Conservation (phyloP, 257 asterid genomes). For the Solanum habrochaites region DNA sequence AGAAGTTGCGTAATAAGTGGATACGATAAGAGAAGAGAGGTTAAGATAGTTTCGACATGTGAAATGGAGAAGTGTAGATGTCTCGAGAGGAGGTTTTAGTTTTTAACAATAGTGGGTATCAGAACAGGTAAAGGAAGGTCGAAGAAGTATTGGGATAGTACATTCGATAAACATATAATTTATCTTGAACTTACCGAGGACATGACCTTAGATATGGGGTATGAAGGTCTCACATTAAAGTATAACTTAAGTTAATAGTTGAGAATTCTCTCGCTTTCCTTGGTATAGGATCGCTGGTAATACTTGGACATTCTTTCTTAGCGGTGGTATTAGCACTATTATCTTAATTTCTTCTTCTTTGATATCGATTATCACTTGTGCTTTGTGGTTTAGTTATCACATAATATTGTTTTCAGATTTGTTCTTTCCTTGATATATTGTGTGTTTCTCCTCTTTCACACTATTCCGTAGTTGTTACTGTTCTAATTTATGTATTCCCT, state of each 20-base stretch:
- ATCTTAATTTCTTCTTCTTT: no score
- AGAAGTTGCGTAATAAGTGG: neutral
- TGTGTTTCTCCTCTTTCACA: no score
- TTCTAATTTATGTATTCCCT: no score
- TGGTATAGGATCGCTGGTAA: neutral
- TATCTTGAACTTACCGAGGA: neutral
- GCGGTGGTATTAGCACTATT: no score
- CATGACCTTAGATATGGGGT: neutral
- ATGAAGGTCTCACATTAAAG: neutral
- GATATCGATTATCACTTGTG: no score
- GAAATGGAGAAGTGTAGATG: neutral
- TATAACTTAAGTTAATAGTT: no score
- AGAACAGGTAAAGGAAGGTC: neutral
- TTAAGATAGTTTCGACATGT: neutral
- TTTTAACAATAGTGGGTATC: neutral
- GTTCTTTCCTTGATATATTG: no score
- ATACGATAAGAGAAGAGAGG: neutral
- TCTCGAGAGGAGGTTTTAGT: neutral
- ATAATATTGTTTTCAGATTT: no score
- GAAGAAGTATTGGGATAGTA: no score
- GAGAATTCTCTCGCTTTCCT: neutral
- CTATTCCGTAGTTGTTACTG: no score
- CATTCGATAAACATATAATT: no score
- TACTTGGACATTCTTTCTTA: neutral
- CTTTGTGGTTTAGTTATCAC: no score